Base-by-base conservation (phyloP, 108 stramenopile species). In the Skeletonema potamos region DNA sequence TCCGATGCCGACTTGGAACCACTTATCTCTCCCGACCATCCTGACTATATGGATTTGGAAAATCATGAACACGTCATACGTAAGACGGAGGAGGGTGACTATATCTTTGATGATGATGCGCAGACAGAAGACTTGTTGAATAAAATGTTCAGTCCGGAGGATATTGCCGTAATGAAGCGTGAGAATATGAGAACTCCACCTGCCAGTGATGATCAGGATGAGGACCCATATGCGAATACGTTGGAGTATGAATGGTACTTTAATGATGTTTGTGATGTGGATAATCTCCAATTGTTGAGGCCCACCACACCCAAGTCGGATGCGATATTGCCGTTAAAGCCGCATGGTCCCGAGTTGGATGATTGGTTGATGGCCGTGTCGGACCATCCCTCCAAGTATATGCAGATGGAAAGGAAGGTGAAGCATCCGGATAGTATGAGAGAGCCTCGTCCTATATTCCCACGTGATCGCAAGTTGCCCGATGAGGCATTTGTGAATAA, bases 341-440 rank as follows among this genome's bases (percentile, higher is more conserved):
- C 62, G 1, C 68, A 86, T 57, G 79, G 79, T 13, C 62, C 71
- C 13, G 68, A 27, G n/a, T 64, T 90, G 43, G 76, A 84, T 30
- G 89, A 90, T 64, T 90, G 89, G 78, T 60, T 88, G 15, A 77
- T 77, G 63, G 85, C 91, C 22, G 73, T 86, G 46, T 72, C 74
- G 27, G 76, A 88, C 30, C 89, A 91, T 30, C 91, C 89, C 10
- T 72, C 89, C 46, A 90, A 89, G 39, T 92, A 79, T 62, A 83
- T 83, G 27, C 67, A 83, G 33, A 72, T 89, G 13, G 70, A 74
- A 22, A 72, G 64, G 20, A 61, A 71, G 15, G 70, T 64, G 44
- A 69, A 72, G 11, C 90, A 93, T 73, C 70, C 79, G 3, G 87
- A 91, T 37, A 87, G 87, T 58, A 71, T 76, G 39, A 82, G 93